Base-by-base conservation (phyloP, 2,329 filamentous ascomycete species). In the Periconia macrospinosa region DNA sequence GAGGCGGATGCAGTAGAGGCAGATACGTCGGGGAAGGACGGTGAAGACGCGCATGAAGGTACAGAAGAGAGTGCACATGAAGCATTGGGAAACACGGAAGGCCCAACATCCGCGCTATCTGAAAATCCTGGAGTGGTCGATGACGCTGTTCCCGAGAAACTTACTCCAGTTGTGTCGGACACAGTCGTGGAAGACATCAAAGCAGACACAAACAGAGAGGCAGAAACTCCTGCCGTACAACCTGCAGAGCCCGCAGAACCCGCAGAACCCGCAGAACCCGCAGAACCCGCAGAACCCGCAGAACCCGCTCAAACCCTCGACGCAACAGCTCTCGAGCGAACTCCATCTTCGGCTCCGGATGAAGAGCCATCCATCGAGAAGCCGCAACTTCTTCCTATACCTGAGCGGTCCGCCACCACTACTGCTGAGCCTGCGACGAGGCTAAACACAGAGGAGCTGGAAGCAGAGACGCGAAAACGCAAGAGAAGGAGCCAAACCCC, bases 401-500 rank as follows among this genome's bases (percentile, higher is more conserved):
- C 60, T 1, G 68, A 71, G 49, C 47, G 56, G 3, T 67, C 67
- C 2, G 41, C 49, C 9, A 49, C 47, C 27, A 46, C 53, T 6
- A 68, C 68, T 6, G 61, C 63, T 1, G 70, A 70, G 33, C 65
- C 62, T 18, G 8, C 9, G 13, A 74, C 71, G 15, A 62, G 71
- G 11, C 53, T 74, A 14, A 71, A 71, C 43, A 66, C 69, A 1
- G 71, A 74, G 46, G 73, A 75, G 48, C 46, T 72, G 15, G 71
- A 71, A 51, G 71, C 72, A 14, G 74, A 77, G 15, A 67, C 55
- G 13, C 66, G 61, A 56, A 77, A 77, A 62, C 68, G 76, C 52
- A 78, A 78, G 60, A 64, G 76, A 51, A 62, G 76, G 47, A 78
- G 76, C 45, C 52, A 53, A 17, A 74, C 75, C 23, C 76, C 75